phyloP scores from a whole-genome alignment of 169 alveolate species.

The Babesia bovis region DNA sequence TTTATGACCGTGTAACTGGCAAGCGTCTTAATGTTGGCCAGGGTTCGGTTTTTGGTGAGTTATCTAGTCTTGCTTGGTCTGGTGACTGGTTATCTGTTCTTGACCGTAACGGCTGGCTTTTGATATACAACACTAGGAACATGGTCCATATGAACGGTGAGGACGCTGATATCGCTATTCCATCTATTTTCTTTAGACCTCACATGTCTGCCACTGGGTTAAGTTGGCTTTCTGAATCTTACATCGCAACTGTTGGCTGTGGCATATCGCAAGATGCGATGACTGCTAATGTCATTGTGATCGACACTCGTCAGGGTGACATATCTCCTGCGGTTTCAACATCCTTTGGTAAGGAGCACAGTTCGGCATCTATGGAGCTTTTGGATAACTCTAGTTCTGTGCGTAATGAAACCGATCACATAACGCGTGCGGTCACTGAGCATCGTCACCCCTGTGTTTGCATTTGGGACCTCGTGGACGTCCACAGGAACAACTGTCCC shows the following conservation, averaged over 20 bases:
- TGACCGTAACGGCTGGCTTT: conserved; percentile 54
- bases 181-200: conserved; percentile 51
- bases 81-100: conserved; percentile 54
- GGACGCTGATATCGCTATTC: conserved; percentile 24
- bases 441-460: conserved; percentile 32
- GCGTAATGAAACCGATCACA: conserved; percentile 4
- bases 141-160: conserved; percentile 22
- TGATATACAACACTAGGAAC: conserved; percentile 47
- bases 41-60: conserved; percentile 57
- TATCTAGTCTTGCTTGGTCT: conserved; percentile 39
- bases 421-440: conserved; percentile 22
- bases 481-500: conserved; percentile 42
- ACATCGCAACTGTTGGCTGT: conserved; percentile 40
- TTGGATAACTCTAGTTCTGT: not conserved
- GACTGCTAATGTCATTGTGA: conserved; percentile 5
- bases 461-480: conserved; percentile 64
- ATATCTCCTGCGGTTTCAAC: not conserved
- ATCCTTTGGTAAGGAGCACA: conserved; percentile 1
- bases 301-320: conserved; percentile 10
- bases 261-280: conserved; percentile 37
- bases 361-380: not conserved
- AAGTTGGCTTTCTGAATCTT: conserved; percentile 54
- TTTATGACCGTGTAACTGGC: conserved; percentile 13
- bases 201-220: conserved; percentile 28
- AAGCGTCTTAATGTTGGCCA: conserved; percentile 14